phyloP scores from a whole-genome alignment of 2,329 filamentous ascomycete species.

The Simplicillium aogashimaense region DNA sequence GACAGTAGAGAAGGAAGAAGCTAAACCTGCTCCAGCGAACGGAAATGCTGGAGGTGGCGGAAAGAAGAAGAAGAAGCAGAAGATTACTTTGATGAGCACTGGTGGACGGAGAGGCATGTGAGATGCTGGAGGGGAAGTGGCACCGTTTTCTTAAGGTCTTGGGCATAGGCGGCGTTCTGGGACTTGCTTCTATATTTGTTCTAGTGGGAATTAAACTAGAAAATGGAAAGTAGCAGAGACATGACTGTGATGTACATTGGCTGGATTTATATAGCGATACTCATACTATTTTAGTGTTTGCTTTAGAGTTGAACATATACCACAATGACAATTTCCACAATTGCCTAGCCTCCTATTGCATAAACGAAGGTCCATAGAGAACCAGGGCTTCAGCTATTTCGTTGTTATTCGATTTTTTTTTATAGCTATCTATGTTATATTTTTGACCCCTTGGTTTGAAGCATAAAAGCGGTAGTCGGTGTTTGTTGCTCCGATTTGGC shows the following conservation, averaged over 20 bases:
- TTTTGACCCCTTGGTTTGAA: neutral
- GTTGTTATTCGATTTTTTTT: too few relatives aligned
- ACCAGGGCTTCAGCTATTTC: too few relatives aligned
- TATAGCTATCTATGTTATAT: neutral
- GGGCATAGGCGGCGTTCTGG: constrained; percentile 5
- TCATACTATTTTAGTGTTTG: too few relatives aligned
- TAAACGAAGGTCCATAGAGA: too few relatives aligned
- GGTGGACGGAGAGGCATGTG: constrained; percentile 39
- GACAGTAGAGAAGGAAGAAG: constrained; percentile 8
- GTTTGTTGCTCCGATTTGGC: constrained; percentile 2
- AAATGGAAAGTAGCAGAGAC: too few relatives aligned
- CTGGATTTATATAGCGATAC: too few relatives aligned
- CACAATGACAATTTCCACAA: too few relatives aligned
- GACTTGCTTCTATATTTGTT: neutral
- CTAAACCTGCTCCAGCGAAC: constrained; percentile 8
- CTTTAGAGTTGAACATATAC: too few relatives aligned
- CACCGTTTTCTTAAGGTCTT: neutral
- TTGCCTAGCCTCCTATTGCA: too few relatives aligned
- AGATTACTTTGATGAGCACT: constrained; percentile 64
- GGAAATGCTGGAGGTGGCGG: constrained; percentile 24
- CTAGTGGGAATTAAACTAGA: neutral
- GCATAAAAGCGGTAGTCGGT: neutral
- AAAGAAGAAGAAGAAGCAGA: constrained; percentile 64
- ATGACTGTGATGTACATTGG: too few relatives aligned
- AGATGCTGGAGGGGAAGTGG: too few relatives aligned